A percentile compares a stretch with the other conserved stretches of the same genome.
Evolutionary conservation across 2,329 filamentous ascomycete genomes (phyloP).

Genomic region (Claviceps africana): DNA sequence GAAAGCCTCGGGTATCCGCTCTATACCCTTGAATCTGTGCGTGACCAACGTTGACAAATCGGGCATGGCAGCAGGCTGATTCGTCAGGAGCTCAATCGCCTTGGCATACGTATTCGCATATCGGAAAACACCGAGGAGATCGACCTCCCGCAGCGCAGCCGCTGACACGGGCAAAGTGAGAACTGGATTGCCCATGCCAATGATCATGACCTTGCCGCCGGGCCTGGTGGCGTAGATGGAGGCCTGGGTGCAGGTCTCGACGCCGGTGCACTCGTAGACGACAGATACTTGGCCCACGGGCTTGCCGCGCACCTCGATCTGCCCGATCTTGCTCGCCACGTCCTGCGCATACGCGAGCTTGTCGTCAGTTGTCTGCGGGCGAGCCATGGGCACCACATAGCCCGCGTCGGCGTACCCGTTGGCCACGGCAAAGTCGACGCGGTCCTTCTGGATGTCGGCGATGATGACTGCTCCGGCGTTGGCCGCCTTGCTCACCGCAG

Average conservation of each 20-base stretch:
- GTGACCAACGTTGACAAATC: slow-evolving; percentile 56
- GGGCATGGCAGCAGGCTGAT: slow-evolving; percentile 38
- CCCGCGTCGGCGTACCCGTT: slow-evolving; percentile 42
- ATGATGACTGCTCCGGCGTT: slow-evolving; percentile 33
- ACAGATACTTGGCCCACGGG: slow-evolving; percentile 50
- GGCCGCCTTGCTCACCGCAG: slow-evolving; percentile 39
- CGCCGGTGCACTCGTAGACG: slow-evolving; percentile 68
- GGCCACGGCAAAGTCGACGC: slow-evolving; percentile 41
- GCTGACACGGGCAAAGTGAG: slow-evolving; percentile 56
- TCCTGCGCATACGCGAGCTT: slow-evolving; percentile 37
- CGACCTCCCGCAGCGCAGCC: slow-evolving; percentile 54
- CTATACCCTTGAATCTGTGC: slow-evolving; percentile 52
- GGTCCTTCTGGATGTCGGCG: slow-evolving; percentile 41
- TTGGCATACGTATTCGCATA: slow-evolving; percentile 61
- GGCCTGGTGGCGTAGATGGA: slow-evolving; percentile 56
- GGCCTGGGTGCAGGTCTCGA: slow-evolving; percentile 61
- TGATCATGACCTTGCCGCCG: slow-evolving; percentile 55
- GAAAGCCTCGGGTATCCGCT: slow-evolving; percentile 51
- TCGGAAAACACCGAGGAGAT: slow-evolving; percentile 57
- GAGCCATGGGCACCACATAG: slow-evolving; percentile 34
- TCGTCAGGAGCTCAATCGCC: slow-evolving; percentile 36
- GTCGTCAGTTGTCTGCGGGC: slow-evolving; percentile 35
- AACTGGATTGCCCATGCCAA: slow-evolving; percentile 60
- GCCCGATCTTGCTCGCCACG: slow-evolving; percentile 30
- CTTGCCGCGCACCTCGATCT: slow-evolving; percentile 21